phyloP scores from a whole-genome alignment of 768 basidiomycete genomes.

The Kondoa malvinella region DNA sequence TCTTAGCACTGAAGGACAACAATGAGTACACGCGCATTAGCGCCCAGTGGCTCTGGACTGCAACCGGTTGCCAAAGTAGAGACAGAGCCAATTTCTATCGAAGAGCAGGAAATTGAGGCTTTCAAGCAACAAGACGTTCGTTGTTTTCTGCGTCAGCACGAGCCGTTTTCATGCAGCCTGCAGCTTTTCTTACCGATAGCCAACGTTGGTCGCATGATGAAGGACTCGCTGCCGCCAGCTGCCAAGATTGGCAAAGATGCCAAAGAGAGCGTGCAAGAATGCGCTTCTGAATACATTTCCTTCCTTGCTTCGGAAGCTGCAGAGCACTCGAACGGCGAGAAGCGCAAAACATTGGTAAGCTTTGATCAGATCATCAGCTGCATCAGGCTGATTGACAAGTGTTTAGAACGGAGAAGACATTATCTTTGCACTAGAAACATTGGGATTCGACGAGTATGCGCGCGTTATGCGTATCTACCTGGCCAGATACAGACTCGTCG shows the following conservation, averaged over 20 bases:
- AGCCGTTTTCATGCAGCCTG: not conserved
- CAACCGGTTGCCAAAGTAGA: not conserved
- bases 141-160: not conserved
- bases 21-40: not conserved
- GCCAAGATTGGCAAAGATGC: conserved; percentile 95
- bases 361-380: not conserved
- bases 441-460: conserved; percentile 81
- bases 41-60: not conserved
- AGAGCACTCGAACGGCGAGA: conserved; percentile 80
- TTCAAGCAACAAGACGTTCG: conserved; percentile 1
- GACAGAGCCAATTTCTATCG: not conserved
- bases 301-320: conserved; percentile 94
- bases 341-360: conserved; percentile 63
- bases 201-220: conserved; percentile 92
- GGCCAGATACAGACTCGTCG: not conserved
- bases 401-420: conserved; percentile 71
- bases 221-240: conserved; percentile 61
- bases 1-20: no score
- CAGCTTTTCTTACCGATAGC: conserved; percentile 41
- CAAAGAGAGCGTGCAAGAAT: conserved; percentile 93
- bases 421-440: conserved; percentile 66
- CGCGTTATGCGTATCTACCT: conserved; percentile 1
- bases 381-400: not conserved
- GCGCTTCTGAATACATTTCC: conserved; percentile 89
- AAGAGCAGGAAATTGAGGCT: not conserved